Conservation (phyloP, 208 protist species). For the Vickermania ingenoplastis region DNA sequence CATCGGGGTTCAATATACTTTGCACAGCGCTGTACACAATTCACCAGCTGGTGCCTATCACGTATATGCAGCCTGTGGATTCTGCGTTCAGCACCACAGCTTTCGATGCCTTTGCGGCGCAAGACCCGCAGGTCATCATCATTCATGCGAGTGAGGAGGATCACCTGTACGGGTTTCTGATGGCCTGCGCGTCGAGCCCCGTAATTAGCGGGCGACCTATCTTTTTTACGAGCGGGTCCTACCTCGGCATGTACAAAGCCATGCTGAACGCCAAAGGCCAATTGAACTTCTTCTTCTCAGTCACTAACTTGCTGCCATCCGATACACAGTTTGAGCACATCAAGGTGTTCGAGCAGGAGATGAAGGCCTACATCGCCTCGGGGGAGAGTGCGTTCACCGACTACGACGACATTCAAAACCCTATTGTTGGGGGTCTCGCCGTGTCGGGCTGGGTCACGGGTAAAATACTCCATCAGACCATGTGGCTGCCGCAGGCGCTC, state of each 20-base stretch:
- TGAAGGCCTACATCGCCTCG: too few species aligned
- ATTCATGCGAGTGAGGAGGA: too few species aligned
- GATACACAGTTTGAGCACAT: too few species aligned
- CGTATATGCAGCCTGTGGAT: neutral
- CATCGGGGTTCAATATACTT: neutral
- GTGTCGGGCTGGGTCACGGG: neutral
- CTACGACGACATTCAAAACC: too few species aligned
- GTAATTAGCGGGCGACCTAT: neutral
- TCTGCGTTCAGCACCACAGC: too few species aligned
- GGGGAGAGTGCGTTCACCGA: too few species aligned
- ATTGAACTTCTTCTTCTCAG: too few species aligned
- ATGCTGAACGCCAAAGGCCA: neutral
- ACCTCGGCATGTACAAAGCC: neutral
- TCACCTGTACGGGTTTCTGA: too few species aligned
- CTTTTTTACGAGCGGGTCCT: neutral
- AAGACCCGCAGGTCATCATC: neutral
- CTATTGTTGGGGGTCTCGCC: too few species aligned
- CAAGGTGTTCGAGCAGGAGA: too few species aligned
- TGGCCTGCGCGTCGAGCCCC: too few species aligned
- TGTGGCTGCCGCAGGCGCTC: neutral
- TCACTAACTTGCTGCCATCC: too few species aligned
- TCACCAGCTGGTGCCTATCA: neutral
- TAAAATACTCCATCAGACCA: neutral
- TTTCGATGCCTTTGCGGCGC: neutral
- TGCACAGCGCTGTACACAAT: neutral